phyloP scores from a whole-genome alignment of 441 rosid genomes.

The Hura crepitans region DNA sequence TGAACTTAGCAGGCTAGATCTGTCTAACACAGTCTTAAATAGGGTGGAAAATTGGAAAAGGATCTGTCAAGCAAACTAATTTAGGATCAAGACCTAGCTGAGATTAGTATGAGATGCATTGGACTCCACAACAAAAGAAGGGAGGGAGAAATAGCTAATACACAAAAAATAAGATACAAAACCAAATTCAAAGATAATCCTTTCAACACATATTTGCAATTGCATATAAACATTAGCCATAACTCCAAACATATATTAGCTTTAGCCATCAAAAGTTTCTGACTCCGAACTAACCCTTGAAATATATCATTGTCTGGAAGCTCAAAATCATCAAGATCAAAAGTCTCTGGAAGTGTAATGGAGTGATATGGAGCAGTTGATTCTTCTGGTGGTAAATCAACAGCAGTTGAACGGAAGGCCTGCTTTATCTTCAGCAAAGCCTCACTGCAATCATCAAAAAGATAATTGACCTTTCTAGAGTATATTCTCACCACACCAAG shows the following conservation, averaged over 20 bases:
- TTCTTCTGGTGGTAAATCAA: constrained; percentile 98
- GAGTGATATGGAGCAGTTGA: constrained; percentile 99
- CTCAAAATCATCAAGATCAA: constrained; percentile 99
- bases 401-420: constrained; percentile 98
- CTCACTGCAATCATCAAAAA: constrained; percentile 99
- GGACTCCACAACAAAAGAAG: not conserved
- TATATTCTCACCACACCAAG: constrained; percentile 99
- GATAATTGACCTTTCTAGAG: constrained; percentile 95
- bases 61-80: not conserved
- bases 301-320: constrained; percentile 92
- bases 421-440: constrained; percentile 97
- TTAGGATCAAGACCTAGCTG: not conserved
- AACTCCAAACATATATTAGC: not conserved
- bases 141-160: not conserved
- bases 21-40: not conserved
- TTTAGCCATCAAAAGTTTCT: not conserved
- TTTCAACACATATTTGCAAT: not conserved
- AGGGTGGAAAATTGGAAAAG: not conserved
- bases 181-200: not conserved
- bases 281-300: constrained; percentile 73
- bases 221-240: not conserved
- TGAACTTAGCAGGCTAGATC: not conserved
- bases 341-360: constrained; percentile 98
- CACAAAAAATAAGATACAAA: not conserved
- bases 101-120: not conserved